Percentiles rank a stretch among this genome's conserved stretches.
phyloP scores from a whole-genome alignment of 1,139 yeast species.

The Lodderomyces jiufengensis region DNA sequence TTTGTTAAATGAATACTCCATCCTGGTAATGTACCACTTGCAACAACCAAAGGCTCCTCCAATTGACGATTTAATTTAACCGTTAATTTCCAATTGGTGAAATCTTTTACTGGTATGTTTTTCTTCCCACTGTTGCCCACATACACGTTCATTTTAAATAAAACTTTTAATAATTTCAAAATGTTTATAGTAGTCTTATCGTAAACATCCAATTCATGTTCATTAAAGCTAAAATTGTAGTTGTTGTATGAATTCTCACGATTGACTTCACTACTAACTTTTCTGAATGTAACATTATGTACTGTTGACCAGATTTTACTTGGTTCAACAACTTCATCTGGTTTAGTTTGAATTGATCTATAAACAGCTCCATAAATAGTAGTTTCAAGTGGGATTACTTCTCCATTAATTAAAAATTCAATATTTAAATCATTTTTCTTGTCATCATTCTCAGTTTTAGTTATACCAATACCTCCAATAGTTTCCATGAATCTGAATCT shows the following conservation, averaged over 20 bases:
- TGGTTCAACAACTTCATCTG: constrained; percentile 45
- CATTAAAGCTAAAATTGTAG: constrained; percentile 19
- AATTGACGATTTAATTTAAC: constrained; percentile 84
- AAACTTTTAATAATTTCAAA: constrained; percentile 51
- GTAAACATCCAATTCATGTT: constrained; percentile 30
- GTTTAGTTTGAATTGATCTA: constrained; percentile 42
- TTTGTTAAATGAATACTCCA: constrained; percentile 79
- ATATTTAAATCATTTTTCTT: constrained; percentile 25
- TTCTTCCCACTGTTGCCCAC: constrained; percentile 19
- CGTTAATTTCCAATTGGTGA: constrained; percentile 77
- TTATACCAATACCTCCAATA: constrained; percentile 7
- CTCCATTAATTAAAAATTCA: constrained; percentile 63
- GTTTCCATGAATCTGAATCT: constrained; percentile 26
- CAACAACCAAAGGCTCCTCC: constrained; percentile 86
- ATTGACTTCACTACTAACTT: constrained; percentile 21
- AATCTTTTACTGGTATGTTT: constrained; percentile 42
- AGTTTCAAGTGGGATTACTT: constrained; percentile 60
- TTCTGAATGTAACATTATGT: constrained; percentile 54
- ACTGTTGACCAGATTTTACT: constrained; percentile 52
- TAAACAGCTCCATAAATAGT: constrained; percentile 81
- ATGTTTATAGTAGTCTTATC: constrained; percentile 48
- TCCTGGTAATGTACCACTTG: constrained; percentile 80
- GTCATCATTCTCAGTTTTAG: constrained; percentile 4
- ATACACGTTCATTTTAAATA: constrained; percentile 49
- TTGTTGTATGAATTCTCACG: constrained; percentile 16